phyloP scores from a whole-genome alignment of 768 basidiomycete species.

The Crepidotus variabilis region DNA sequence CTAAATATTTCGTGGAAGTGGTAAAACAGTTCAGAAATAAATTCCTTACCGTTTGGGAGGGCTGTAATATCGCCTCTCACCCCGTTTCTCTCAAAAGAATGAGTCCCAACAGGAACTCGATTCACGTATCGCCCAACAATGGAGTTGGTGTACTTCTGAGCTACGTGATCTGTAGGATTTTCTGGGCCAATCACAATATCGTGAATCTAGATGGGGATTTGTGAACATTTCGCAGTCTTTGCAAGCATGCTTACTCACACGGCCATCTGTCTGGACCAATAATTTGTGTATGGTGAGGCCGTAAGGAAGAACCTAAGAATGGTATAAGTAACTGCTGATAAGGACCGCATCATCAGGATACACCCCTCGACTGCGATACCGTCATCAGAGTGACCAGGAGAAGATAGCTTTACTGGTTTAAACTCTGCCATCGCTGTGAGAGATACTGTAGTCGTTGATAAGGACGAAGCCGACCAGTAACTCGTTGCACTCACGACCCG shows the following conservation, averaged over 20 bases:
- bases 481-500: not conserved
- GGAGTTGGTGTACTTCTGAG: conserved; percentile 68
- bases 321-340: conserved; percentile 6
- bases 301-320: conserved; percentile 53
- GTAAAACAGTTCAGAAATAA: not conserved
- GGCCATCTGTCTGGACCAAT: conserved; percentile 61
- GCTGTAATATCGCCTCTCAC: conserved; percentile 44
- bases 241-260: conserved; percentile 33
- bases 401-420: conserved; percentile 48
- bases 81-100: conserved; percentile 50
- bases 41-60: conserved; percentile 34
- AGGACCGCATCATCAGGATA: not conserved
- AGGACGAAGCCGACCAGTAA: not conserved
- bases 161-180: conserved; percentile 50
- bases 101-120: conserved; percentile 59
- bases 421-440: conserved; percentile 37
- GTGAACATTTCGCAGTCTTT: conserved; percentile 1
- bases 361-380: conserved; percentile 59
- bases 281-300: conserved; percentile 70
- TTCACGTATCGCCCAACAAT: conserved; percentile 74
- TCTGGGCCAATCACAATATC: conserved; percentile 77
- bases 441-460: not conserved
- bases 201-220: conserved; percentile 46
- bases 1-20: conserved; percentile 22
- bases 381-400: conserved; percentile 49